Base-by-base conservation (phyloP, 768 basidiomycete genomes). In the Lanmaoa pseudosensibilis region DNA sequence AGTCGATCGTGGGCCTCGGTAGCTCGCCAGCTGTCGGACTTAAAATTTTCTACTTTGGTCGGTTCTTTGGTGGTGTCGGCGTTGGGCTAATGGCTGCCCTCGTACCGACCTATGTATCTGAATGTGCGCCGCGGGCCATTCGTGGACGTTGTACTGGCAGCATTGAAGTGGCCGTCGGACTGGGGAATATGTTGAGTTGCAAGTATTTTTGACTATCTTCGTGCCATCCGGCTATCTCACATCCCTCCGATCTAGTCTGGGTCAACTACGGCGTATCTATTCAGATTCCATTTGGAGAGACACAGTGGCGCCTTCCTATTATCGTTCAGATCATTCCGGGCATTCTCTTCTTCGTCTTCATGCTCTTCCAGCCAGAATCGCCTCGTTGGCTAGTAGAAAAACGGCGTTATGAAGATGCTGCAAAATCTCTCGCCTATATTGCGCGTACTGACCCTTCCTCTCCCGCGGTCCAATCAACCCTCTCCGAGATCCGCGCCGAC, bases 51-150 rank as follows among this genome's bases (percentile, higher is more conserved):
- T 74, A 68, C 52, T 63, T 74, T 46, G 61, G 69, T 48, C 76
- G 80, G 10, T 81, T 81, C 71, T 59, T 84, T 0, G 71, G 76
- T 6, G 83, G 82, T 18, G 65, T 82, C 34, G 81, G 82, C 3
- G 72, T 80, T 7, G 77, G 79, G 27, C 41, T 75, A 36, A 67
- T 74, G 60, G 62, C 69, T 2, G 73, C 72, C 0, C 46, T 76
- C 21, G 71, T 73, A 21, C 75, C 76, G 2, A 66, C 71, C 0
- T 76, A 76, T 25, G 68, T 75, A 3, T 70, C 75, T 3, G 75
- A 77, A 63, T 74, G 68, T 52, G 69, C 71, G 4, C 76, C 76
- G 10, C 65, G 66, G 50, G 41, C 67, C 18, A 74, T 77, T 34
- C 70, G 76, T 38, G 75, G 75, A 6, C 71, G 75, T 3, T 75